Evolutionary conservation across 306 rosid genomes (phyloP), one percentile per base, ranked within the genome.

Genomic region (Vigna angularis): DNA sequence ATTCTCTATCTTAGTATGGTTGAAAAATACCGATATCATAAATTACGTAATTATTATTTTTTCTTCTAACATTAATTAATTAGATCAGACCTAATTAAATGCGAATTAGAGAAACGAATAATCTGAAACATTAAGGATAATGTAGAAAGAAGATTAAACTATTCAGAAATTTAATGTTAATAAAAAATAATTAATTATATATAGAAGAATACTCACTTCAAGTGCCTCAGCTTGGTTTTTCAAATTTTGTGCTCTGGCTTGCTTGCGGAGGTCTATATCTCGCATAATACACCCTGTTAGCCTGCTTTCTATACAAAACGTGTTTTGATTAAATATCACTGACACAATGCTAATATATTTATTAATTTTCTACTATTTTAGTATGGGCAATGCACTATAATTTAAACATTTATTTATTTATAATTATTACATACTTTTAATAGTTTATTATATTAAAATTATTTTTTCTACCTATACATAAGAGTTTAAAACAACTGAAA

Each of bases 241-340:
- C 52, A 38, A 44, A 17, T 52, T 1, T 5, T 22, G 10, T 3
- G 26, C 1, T 47, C 0, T 40, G 0, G 45, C 66, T 52, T 1
- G 28, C 74, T 76, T 76, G 9, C 44, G 14, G 10, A 15, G n/a
- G 53, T 1, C 67, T 34, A 26, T 64, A 24, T 76, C 44, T 65
- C 0, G 80, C 80, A 9, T 55, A 4, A 76, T 76, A 51, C 9
- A 76, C 38, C 22, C 79, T 75, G 15, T 63, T 75, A 0, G 79
- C 79, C 26, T 47, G 50, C 72, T 30, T 17, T 30, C 79, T 65
- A 5, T 62, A 62, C 14, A 62, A 34, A 28, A 0, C 5, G 13
- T 59, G 7, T 12, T 59, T 26, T 45, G 3, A 57, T 4, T 57
- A 24, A 57, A 24, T 57, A 24, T 11, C 16, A 57, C n/a, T 36